Evolutionary conservation across 163 green algal species (phyloP), one percentile per base, ranked within the genome.

Genomic region (Coccomyxa subellipsoidea): DNA sequence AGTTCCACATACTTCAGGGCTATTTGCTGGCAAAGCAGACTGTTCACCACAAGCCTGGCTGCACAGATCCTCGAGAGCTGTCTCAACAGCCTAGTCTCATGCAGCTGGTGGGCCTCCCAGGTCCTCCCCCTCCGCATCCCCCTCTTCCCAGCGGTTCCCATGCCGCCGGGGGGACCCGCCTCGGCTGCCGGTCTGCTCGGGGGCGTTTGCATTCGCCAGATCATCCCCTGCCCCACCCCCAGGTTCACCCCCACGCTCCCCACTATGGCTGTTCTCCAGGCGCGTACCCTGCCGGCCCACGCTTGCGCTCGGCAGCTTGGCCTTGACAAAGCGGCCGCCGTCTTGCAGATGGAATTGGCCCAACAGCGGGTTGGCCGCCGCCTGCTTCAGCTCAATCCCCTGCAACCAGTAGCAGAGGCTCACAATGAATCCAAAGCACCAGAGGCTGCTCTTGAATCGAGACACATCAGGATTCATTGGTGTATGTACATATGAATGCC

Each of bases 371-470:
- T 87, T 87, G 3, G 80, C 7, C 6, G 35, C 37, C 8, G 80
- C n/a, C 27, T 79, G 47, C 25, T 82, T 85, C 15, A 87, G 80
- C 77, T 87, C 84, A n/a, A 87, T 82, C 0, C 72, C 84, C 38
- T 32, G 54, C 36, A 79, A 47, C 69, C n/a, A 38, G n/a, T 18
- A 75, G 31, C 69, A 75, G 69, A 37, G 23, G 15, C 47, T 59
- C 4, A 59, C 15, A 8, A 59, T 8, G 47, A 7, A 59, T 8
- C 23, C 47, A 59, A 7, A n/a, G n/a, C n/a, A n/a, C 47, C 47
- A 23, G 23, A 59, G 5, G 47, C 47, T n/a, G n/a, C n/a, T n/a
- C n/a, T n/a, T n/a, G n/a, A n/a, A n/a, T n/a, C n/a, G n/a, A n/a
- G n/a, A n/a, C n/a, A n/a, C n/a, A n/a, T n/a, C n/a, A n/a, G n/a